phyloP scores from a whole-genome alignment of 169 alveolate species.

The Plasmodium vinckei region DNA sequence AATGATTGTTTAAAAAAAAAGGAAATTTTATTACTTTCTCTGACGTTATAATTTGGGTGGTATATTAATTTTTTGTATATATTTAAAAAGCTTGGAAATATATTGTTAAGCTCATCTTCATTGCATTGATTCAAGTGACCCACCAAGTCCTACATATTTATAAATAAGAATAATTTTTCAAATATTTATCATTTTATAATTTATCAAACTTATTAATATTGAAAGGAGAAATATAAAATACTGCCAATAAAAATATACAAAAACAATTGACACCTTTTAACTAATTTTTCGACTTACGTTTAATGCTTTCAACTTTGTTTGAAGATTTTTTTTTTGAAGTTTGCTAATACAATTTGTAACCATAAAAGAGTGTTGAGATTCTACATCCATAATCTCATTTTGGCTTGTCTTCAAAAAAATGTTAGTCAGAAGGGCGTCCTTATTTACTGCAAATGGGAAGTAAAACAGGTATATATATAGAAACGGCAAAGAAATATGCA shows the following conservation, averaged over 20 bases:
- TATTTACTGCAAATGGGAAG: constrained; percentile 28
- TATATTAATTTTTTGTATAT: constrained; percentile 61
- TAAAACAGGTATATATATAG: neutral
- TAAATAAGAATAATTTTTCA: neutral
- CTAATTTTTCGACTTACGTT: constrained; percentile 5
- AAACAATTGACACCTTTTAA: neutral
- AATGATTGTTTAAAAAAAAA: neutral
- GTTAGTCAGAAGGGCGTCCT: constrained; percentile 44
- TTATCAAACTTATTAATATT: neutral
- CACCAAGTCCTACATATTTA: constrained; percentile 24
- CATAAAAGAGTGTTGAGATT: constrained; percentile 31
- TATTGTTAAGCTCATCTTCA: constrained; percentile 20
- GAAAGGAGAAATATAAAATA: neutral
- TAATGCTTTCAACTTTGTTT: constrained; percentile 60
- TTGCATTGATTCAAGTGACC: constrained; percentile 16
- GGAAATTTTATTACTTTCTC: constrained; percentile 27
- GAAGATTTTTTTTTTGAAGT: constrained; percentile 52
- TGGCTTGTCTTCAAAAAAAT: constrained; percentile 13
- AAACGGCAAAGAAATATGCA: neutral
- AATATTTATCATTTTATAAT: neutral
- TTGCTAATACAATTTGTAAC: constrained; percentile 62
- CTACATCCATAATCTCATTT: constrained; percentile 12
- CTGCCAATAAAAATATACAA: neutral
- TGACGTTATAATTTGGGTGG: constrained; percentile 37
- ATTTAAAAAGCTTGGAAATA: constrained; percentile 37